These are phyloP conservation scores for Spathaspora sp. DNA, from an alignment of 805 yeast species.

Conservation along the genomic window DNA sequence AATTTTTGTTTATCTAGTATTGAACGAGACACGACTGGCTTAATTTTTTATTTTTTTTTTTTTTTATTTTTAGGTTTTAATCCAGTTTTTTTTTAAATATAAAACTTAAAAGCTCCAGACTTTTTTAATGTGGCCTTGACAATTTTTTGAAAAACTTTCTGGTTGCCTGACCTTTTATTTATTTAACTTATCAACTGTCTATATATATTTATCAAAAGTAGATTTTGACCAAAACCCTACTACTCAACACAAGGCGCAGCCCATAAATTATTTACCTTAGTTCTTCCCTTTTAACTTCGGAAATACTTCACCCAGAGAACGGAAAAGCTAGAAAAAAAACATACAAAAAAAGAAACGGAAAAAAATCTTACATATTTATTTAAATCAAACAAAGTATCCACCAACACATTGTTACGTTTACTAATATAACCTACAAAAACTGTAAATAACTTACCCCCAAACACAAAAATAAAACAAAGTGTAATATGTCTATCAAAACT, in stretches of 20 bases:
- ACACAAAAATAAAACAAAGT: too few relatives aligned
- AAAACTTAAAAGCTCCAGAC: not conserved
- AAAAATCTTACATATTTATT: not conserved
- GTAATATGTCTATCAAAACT: not conserved
- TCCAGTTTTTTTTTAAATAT: not conserved
- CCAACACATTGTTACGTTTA: not conserved
- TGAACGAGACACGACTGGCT: not conserved
- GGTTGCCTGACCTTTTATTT: not conserved
- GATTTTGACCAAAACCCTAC: too few relatives aligned
- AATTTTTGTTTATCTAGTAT: not conserved
- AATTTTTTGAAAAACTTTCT: not conserved
- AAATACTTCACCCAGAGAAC: not conserved
- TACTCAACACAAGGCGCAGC: not conserved
- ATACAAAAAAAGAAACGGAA: not conserved
- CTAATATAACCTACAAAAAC: not conserved
- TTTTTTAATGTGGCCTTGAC: not conserved
- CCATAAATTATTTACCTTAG: not conserved
- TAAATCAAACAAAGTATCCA: not conserved
- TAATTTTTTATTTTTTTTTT: not conserved
- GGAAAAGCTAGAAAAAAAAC: not conserved
- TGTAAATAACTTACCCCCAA: not conserved
- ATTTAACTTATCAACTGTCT: not conserved
- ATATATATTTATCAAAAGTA: not conserved
- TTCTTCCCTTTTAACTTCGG: not conserved
- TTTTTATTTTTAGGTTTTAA: not conserved